Conservation (phyloP, 2,329 filamentous ascomycete genomes). For the Botrytis tulipae region DNA sequence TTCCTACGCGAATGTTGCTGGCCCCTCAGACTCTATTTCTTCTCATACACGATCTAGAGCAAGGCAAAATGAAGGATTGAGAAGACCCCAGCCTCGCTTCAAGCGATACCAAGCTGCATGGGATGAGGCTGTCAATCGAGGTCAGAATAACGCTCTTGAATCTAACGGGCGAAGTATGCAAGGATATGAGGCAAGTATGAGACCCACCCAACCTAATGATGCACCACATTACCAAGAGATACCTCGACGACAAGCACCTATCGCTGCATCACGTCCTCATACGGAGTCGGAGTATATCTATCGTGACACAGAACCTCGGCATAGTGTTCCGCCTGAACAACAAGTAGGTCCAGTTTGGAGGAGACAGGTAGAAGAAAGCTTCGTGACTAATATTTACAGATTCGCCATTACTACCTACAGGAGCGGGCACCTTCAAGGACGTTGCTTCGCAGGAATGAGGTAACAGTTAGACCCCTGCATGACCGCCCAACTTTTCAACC, state of each 20-base stretch:
- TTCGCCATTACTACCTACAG: slow-evolving; percentile 24
- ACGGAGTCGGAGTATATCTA: not conserved
- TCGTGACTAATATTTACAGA: slow-evolving; percentile 19
- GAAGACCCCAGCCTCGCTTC: slow-evolving; percentile 35
- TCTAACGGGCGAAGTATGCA: not conserved
- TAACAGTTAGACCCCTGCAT: slow-evolving; percentile 32
- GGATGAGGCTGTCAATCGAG: slow-evolving; percentile 36
- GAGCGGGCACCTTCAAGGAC: slow-evolving; percentile 23
- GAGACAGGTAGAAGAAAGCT: not conserved
- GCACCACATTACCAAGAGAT: not conserved
- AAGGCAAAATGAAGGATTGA: not conserved
- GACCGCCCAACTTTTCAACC: slow-evolving; percentile 30
- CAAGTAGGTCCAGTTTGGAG: slow-evolving; percentile 12
- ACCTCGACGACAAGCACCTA: slow-evolving; percentile 5
- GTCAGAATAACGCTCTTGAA: slow-evolving; percentile 22
- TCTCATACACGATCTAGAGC: slow-evolving; percentile 8
- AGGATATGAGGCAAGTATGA: slow-evolving; percentile 20
- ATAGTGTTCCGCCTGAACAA: slow-evolving; percentile 10
- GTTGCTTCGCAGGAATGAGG: slow-evolving; percentile 30
- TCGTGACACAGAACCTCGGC: not conserved
- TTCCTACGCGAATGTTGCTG: not conserved
- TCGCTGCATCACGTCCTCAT: not conserved
- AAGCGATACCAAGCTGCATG: slow-evolving; percentile 40
- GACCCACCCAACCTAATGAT: slow-evolving; percentile 8
- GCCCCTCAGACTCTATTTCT: not conserved